Conservation (phyloP, 2,329 filamentous ascomycete species). For the Fusarium chaquense region DNA sequence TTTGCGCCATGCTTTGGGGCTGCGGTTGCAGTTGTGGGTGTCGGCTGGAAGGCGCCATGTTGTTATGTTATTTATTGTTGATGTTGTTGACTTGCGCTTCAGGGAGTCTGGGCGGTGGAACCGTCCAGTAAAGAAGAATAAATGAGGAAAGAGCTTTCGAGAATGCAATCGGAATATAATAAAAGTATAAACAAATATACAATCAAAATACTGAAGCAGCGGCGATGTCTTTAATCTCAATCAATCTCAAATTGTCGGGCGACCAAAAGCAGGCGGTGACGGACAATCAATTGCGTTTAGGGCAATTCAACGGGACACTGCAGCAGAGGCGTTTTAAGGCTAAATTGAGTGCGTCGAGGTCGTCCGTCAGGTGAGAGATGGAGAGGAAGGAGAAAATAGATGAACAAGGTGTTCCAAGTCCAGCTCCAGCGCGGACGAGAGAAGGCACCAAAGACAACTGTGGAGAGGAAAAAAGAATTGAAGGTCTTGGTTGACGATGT, state of each 20-base stretch:
- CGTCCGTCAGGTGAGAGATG: neutral
- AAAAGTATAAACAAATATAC: constrained; percentile 18
- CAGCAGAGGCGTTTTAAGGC: constrained; percentile 22
- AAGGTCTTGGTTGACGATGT: constrained; percentile 42
- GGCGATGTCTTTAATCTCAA: constrained; percentile 29
- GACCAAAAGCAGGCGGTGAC: constrained; percentile 42
- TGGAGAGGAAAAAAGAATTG: constrained; percentile 36
- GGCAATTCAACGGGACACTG: constrained; percentile 30
- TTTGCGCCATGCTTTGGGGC: constrained; percentile 76
- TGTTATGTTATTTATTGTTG: constrained; percentile 41
- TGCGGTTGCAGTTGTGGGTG: constrained; percentile 37
- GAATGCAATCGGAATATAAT: constrained; percentile 9
- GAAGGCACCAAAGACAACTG: constrained; percentile 36
- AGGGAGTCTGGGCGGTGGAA: constrained; percentile 19
- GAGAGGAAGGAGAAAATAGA: neutral
- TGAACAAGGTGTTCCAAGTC: constrained; percentile 21
- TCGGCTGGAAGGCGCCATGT: constrained; percentile 65
- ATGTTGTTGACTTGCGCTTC: constrained; percentile 45
- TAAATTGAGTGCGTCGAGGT: constrained; percentile 1
- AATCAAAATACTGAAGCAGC: constrained; percentile 29
- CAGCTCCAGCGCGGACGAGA: constrained; percentile 35
- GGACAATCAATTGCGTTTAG: constrained; percentile 25
- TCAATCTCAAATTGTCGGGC: constrained; percentile 19
- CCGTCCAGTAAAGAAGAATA: constrained; percentile 13
- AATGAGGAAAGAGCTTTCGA: constrained; percentile 13